Conservation (phyloP, 2,329 filamentous ascomycete species). For the Trichoderma pleuroti region DNA sequence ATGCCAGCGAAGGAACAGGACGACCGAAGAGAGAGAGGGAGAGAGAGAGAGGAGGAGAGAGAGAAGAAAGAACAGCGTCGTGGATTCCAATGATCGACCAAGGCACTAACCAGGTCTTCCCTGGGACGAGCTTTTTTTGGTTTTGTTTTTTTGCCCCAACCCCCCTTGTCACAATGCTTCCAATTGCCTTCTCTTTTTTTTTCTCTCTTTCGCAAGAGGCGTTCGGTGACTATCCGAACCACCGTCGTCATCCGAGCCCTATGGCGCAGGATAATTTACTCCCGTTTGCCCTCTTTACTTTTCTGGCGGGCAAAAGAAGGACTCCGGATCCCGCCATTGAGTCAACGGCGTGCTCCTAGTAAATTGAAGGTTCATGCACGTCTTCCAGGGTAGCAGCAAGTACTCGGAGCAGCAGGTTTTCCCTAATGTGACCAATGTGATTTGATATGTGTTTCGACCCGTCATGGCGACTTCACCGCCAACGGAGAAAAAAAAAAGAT, state of each 20-base stretch:
- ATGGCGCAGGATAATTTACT: background rate
- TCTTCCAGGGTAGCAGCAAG: slow-evolving; percentile 6
- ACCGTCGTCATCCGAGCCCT: slow-evolving; percentile 8
- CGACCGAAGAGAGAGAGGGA: background rate
- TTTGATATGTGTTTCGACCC: slow-evolving; percentile 5
- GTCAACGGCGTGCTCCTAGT: slow-evolving; percentile 10
- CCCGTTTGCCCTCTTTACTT: background rate
- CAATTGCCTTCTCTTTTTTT: background rate
- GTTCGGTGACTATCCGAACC: background rate
- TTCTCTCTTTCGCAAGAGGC: background rate
- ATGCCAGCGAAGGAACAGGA: background rate
- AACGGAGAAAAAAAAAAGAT: background rate
- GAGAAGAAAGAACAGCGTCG: too few species aligned
- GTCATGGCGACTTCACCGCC: slow-evolving; percentile 11
- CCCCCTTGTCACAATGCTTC: background rate
- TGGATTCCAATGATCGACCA: background rate
- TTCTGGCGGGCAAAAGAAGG: background rate
- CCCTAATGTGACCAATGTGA: background rate
- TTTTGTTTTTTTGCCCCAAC: background rate
- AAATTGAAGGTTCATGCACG: slow-evolving; percentile 7
- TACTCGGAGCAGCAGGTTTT: background rate
- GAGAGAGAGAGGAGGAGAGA: too few species aligned
- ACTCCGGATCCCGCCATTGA: background rate
- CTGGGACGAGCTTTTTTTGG: background rate
- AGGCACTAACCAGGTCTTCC: background rate